Evolutionary conservation across 225 moss, liverwort and hornwort genomes (phyloP), one percentile per base, ranked within the genome.

Genomic region (Physcomitrellopsis africana): DNA sequence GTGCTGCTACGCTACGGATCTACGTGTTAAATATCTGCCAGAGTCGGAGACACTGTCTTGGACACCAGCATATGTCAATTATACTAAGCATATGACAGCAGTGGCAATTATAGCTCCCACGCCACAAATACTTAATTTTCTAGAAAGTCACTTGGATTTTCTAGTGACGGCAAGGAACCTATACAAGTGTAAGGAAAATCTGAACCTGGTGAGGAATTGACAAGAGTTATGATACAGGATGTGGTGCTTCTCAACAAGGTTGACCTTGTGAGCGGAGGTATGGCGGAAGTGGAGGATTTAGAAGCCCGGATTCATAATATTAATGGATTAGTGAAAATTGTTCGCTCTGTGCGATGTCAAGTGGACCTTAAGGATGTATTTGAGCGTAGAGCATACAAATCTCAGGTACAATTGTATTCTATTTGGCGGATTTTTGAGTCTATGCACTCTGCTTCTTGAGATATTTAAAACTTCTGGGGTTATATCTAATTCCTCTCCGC

Each of bases 161-260:
- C 18, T 37, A 22, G 19, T 51, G 51, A 22, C 51, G 58, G 10
- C 24, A 42, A 32, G 19, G 66, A 37, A 58, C 10, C 7, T 58
- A 41, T 27, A 2, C 54, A 58, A 48, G 59, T 65, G n/a, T 27
- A 20, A 51, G 11, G 45, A 26, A 59, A 52, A 49, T 59, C 55
- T 66, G 59, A 60, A 63, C 46, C 48, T 45, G 23, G 8, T 44
- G n/a, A 79, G 45, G 65, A 68, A 72, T 80, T 85, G 65, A 82
- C 54, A 59, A 53, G 68, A 62, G 57, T 72, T 81, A 60, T 79
- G 83, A 73, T 84, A 72, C 91, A 93, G 93, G 93, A 93, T 74
- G 85, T 91, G 55, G 89, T 93, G 72, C 83, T 93, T 72, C 81
- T 93, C 49, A 93, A 93, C 77, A 93, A 93, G 85, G 82, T 87